phyloP scores from a whole-genome alignment of 2,329 filamentous ascomycete species.

The Domatiomyces globalis region DNA sequence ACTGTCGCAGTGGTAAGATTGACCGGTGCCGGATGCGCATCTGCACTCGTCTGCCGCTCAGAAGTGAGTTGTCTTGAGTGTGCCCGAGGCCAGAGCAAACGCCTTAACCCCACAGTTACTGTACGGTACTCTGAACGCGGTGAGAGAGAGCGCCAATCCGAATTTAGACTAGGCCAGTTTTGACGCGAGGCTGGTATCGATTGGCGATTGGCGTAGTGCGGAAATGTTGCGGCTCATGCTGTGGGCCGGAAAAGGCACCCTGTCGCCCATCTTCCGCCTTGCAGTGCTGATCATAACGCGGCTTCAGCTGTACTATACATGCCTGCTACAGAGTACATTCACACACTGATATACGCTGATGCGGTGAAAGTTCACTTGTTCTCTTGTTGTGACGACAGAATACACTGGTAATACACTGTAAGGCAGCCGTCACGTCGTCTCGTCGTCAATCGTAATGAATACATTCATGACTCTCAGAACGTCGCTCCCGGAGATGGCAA shows the following conservation, averaged over 20 bases:
- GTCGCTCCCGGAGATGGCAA: neutral
- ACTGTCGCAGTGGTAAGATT: neutral
- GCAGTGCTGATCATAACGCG: neutral
- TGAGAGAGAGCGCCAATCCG: neutral
- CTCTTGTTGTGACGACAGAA: neutral
- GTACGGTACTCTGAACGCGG: neutral
- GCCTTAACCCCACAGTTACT: neutral
- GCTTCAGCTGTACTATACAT: neutral
- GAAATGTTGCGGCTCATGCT: too few species aligned
- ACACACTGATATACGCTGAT: neutral
- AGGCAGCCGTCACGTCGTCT: constrained; percentile 5
- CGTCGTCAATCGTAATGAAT: neutral
- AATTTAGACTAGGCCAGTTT: neutral
- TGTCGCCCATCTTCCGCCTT: neutral
- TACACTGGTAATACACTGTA: constrained; percentile 6
- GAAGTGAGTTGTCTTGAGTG: neutral
- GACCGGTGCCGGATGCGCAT: neutral
- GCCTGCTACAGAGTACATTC: neutral
- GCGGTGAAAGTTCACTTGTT: neutral
- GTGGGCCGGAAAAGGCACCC: too few species aligned
- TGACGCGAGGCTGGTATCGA: neutral
- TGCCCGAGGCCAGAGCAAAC: neutral
- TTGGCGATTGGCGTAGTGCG: neutral
- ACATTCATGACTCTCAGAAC: neutral
- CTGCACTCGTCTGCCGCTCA: neutral